A percentile compares a stretch with the other conserved stretches of the same genome.
Evolutionary conservation across 2,329 filamentous ascomycete genomes (phyloP).

Genomic region (Colletotrichum paranaense): DNA sequence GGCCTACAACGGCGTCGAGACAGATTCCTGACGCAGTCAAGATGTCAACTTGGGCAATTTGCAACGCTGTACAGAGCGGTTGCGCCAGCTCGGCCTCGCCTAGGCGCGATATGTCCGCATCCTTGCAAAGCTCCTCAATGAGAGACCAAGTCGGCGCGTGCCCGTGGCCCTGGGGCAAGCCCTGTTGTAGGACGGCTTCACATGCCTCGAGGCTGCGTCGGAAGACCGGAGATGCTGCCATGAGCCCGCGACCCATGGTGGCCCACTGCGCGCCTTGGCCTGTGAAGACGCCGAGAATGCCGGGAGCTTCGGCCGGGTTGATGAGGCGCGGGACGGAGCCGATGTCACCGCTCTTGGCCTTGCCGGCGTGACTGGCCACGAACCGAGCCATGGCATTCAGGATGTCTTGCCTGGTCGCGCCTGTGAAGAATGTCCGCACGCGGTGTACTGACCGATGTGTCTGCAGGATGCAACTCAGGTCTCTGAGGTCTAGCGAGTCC

Average conservation of each 20-base stretch:
- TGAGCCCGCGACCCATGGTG: too few species aligned
- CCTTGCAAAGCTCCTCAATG: constrained; percentile 40
- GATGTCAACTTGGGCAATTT: constrained; percentile 31
- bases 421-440: too few species aligned
- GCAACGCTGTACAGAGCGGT: constrained; percentile 26
- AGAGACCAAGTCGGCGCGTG: constrained; percentile 44
- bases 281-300: constrained; percentile 42
- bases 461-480: background rate
- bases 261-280: constrained; percentile 46
- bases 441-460: too few species aligned
- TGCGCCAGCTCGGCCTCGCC: constrained; percentile 41
- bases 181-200: too few species aligned
- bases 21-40: constrained; percentile 39
- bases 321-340: background rate
- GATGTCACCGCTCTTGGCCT: too few species aligned
- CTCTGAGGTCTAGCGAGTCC: background rate
- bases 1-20: constrained; percentile 53
- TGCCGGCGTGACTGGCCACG: too few species aligned
- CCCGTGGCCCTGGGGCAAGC: constrained; percentile 11
- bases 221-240: too few species aligned
- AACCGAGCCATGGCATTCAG: too few species aligned
- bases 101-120: constrained; percentile 29
- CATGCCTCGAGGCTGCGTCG: too few species aligned
- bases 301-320: background rate
- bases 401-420: too few species aligned